Evolutionary conservation across 805 yeast species (phyloP), one percentile per base, ranked within the genome.

Genomic region (Saccharomycopsis babjevae): DNA sequence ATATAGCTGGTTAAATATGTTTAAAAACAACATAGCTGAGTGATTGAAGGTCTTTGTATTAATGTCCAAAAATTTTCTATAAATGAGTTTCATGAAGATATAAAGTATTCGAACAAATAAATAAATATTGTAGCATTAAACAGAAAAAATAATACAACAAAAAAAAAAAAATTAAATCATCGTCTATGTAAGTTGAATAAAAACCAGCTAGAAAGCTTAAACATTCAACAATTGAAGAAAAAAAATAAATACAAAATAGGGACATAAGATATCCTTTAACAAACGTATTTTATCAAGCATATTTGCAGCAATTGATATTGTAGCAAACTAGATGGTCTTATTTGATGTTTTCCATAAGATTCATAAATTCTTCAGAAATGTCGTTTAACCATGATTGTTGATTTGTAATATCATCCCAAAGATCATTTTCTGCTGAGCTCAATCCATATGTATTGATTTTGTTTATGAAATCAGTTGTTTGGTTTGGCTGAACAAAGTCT

Each of bases 401-500:
- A 67, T 80, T 81, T 0, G 91, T 83, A 60, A 88, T 84, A 64
- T 87, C 92, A 68, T 82, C 84, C 96, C 96, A 88, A 38, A 88
- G 72, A 63, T 85, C 79, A 57, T 74, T 70, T 64, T 82, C 86
- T 3, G 72, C 69, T 18, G 54, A 22, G 22, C 36, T 57, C n/a
- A 38, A 5, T 18, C 40, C 34, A 25, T 55, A 39, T 16, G 20
- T 34, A 10, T 55, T 36, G 46, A 36, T 36, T 30, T 16, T 16
- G 39, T 36, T 28, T 34, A 38, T 40, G 20, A 32, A 22, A 25
- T 52, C 50, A 38, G 50, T 40, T 11, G 25, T 25, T n/a, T 32
- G 39, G 15, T 16, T 18, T 10, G 46, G 43, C 22, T 46, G 52
- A 46, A 25, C 18, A 39, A 25, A 36, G 18, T 38, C 57, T 15